A percentile compares a stretch with the other conserved stretches of the same genome.
Evolutionary conservation across 164 flowering plant species (phyloP).

Genomic region (Vitis rupestris): DNA sequence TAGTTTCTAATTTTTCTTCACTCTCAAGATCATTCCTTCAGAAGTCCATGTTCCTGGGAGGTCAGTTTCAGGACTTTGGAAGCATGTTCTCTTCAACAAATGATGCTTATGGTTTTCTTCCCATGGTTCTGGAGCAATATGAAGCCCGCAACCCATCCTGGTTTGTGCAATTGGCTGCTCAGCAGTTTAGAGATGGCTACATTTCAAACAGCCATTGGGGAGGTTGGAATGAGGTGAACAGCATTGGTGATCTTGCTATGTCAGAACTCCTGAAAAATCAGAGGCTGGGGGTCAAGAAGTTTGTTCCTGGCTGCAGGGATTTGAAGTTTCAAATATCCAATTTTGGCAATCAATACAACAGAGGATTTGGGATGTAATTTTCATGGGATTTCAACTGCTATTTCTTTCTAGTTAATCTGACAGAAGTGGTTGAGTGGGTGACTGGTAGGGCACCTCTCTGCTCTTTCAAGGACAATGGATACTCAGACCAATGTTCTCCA

Average conservation of each 20-base stretch:
- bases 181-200: constrained; percentile 19
- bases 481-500: no score
- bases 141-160: constrained; percentile 13
- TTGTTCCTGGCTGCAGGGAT: constrained; percentile 23
- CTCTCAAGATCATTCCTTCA: constrained; percentile 22
- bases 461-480: no score
- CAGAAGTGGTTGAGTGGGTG: no score
- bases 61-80: background rate
- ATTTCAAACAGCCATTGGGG: constrained; percentile 15
- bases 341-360: constrained; percentile 22
- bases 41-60: no score
- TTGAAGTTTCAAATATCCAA: constrained; percentile 14
- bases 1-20: background rate
- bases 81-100: background rate
- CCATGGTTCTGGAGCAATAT: constrained; percentile 17
- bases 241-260: constrained; percentile 11
- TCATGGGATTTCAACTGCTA: background rate
- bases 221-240: constrained; percentile 19
- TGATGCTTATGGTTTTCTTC: constrained; percentile 14
- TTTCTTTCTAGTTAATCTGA: no score
- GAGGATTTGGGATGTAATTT: constrained; percentile 26
- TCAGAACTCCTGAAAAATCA: constrained; percentile 23
- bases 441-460: no score
- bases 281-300: constrained; percentile 22
- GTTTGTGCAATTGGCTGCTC: constrained; percentile 11